A percentile compares a stretch with the other conserved stretches of the same genome.
Conservation (phyloP, 805 yeast species). For the Yarrowia sp. region DNA sequence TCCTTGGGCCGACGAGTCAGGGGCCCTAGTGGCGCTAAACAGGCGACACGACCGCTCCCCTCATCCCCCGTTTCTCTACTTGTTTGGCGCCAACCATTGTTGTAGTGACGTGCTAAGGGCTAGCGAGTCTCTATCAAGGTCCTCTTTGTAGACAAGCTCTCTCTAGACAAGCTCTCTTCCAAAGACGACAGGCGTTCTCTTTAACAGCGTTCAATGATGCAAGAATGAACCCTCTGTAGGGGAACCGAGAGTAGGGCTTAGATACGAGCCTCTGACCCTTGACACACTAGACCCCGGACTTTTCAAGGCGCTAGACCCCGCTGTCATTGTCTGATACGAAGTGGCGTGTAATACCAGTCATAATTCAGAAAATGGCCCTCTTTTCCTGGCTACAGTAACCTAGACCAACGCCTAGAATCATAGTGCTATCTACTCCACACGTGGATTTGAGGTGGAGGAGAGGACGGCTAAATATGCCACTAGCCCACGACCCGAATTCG, state of each 20-base stretch:
- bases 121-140: neutral
- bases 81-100: conserved; percentile 1
- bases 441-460: conserved; percentile 8
- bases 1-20: too few species aligned
- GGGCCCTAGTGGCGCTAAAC: too few species aligned
- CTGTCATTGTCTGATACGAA: neutral
- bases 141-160: neutral
- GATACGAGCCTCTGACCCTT: neutral
- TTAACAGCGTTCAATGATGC: neutral
- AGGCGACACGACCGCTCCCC: neutral
- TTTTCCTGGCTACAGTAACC: neutral
- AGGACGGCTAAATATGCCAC: neutral
- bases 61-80: neutral
- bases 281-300: neutral
- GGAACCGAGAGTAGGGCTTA: neutral
- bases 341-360: neutral
- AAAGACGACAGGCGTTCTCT: neutral
- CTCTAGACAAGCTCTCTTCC: neutral
- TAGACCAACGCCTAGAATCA: neutral
- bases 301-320: neutral
- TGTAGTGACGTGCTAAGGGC: neutral
- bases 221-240: neutral
- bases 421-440: neutral
- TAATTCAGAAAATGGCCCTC: too few species aligned
- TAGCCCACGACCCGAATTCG: neutral